Conservation (phyloP, 257 asterid species). For the Solanum megistacrolobum region DNA sequence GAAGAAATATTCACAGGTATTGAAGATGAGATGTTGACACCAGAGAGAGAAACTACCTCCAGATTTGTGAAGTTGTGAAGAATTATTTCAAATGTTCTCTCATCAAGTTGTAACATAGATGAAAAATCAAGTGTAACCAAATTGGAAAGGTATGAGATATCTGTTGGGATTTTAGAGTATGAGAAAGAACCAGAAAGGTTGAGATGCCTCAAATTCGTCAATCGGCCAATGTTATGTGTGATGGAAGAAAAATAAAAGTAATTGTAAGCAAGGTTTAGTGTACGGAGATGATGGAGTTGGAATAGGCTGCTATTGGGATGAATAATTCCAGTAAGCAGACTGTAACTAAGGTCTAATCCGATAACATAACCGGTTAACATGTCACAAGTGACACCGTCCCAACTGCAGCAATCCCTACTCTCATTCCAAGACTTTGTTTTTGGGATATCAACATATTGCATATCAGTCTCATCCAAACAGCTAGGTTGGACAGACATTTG, state of each 20-base stretch:
- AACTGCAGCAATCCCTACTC: background rate
- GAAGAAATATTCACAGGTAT: background rate
- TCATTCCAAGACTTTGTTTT: background rate
- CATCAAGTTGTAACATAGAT: background rate
- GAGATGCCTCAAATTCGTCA: background rate
- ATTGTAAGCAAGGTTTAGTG: background rate
- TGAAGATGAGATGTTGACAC: background rate
- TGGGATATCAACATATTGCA: too few species aligned
- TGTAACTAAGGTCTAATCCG: background rate
- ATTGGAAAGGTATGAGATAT: background rate
- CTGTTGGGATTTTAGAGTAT: background rate
- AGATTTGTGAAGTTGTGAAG: background rate
- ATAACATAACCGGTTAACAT: background rate
- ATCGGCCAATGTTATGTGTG: background rate
- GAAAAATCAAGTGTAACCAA: background rate
- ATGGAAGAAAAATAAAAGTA: background rate
- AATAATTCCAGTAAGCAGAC: background rate
- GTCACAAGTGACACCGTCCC: background rate
- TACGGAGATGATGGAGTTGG: background rate
- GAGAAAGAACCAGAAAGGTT: background rate
- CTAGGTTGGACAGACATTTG: background rate
- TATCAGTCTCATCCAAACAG: too few species aligned
- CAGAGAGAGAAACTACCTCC: background rate
- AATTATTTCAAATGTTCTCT: background rate
- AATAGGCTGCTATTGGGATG: background rate